Conservation (phyloP, 2,329 filamentous ascomycete species). For the Elsinoe australis region DNA sequence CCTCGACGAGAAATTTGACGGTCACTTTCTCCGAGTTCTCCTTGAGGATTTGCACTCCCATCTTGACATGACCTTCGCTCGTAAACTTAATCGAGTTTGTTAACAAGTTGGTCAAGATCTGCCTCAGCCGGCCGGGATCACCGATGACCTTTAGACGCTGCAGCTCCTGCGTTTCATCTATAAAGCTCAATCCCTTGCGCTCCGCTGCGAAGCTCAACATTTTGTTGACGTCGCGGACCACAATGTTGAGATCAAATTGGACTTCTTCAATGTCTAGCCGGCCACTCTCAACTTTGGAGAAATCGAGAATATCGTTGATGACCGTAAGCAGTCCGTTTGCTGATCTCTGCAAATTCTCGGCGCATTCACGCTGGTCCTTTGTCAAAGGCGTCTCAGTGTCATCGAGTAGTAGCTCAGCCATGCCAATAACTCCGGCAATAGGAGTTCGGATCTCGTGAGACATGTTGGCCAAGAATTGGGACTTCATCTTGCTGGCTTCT, state of each 20-base stretch:
- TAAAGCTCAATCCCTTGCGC: slow-evolving; percentile 67
- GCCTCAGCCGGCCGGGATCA: slow-evolving; percentile 73
- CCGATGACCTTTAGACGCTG: slow-evolving; percentile 69
- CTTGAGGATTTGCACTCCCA: slow-evolving; percentile 56
- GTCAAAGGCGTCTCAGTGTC: slow-evolving; percentile 48
- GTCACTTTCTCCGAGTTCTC: slow-evolving; percentile 59
- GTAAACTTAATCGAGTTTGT: slow-evolving; percentile 74
- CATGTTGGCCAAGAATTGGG: slow-evolving; percentile 65
- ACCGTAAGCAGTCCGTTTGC: slow-evolving; percentile 76
- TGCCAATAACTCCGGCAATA: slow-evolving; percentile 72
- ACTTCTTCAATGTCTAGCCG: slow-evolving; percentile 71
- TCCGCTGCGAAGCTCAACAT: slow-evolving; percentile 82
- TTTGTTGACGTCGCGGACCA: slow-evolving; percentile 71
- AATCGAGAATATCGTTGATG: slow-evolving; percentile 80
- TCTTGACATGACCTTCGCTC: slow-evolving; percentile 57
- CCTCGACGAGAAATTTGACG: slow-evolving; percentile 64
- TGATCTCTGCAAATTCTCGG: slow-evolving; percentile 70
- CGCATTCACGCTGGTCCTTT: slow-evolving; percentile 64
- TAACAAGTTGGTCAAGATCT: slow-evolving; percentile 73
- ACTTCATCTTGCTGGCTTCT: slow-evolving; percentile 72
- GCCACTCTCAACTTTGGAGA: slow-evolving; percentile 77
- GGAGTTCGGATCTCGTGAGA: slow-evolving; percentile 42
- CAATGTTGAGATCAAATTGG: slow-evolving; percentile 65
- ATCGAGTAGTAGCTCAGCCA: slow-evolving; percentile 66
- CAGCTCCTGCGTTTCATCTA: slow-evolving; percentile 56